These are phyloP conservation scores for Melastoma candidum DNA, from an alignment of 441 rosid genomes.

Conservation along the genomic window DNA sequence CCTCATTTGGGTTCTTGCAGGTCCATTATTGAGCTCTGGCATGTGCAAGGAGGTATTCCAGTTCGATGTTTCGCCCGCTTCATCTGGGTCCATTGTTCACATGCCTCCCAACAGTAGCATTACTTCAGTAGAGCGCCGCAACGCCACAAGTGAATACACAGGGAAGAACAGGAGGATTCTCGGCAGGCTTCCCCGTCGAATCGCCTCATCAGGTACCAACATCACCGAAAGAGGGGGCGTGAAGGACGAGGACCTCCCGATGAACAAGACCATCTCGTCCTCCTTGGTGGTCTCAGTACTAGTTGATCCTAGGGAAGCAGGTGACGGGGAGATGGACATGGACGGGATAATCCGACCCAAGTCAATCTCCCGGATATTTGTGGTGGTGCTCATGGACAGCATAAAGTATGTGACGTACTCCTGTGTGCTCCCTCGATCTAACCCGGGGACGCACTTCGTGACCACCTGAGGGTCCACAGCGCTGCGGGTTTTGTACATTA, in stretches of 20 bases:
- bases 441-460: constrained; percentile 46
- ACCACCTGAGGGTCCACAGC: constrained; percentile 32
- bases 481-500: no score
- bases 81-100: constrained; percentile 64
- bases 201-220: constrained; percentile 42
- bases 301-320: constrained; percentile 85
- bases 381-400: constrained; percentile 87
- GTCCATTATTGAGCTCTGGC: constrained; percentile 89
- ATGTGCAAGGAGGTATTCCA: constrained; percentile 95
- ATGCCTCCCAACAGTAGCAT: constrained; percentile 42
- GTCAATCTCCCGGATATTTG: constrained; percentile 78
- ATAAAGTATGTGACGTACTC: constrained; percentile 95
- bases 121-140: constrained; percentile 42
- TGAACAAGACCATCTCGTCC: constrained; percentile 62
- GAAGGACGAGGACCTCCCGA: constrained; percentile 33
- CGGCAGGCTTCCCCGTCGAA: constrained; percentile 51
- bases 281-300: constrained; percentile 83
- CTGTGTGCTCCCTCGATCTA: constrained; percentile 59
- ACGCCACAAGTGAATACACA: constrained; percentile 28
- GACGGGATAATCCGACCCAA: constrained; percentile 43
- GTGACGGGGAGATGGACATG: constrained; percentile 24
- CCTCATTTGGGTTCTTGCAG: constrained; percentile 18
- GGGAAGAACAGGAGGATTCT: constrained; percentile 47
- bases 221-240: constrained; percentile 34
- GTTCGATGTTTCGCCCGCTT: constrained; percentile 62